These are phyloP conservation scores for Hibiscus mutabilis DNA, from an alignment of 345 rosid genomes.

Conservation along the genomic window DNA sequence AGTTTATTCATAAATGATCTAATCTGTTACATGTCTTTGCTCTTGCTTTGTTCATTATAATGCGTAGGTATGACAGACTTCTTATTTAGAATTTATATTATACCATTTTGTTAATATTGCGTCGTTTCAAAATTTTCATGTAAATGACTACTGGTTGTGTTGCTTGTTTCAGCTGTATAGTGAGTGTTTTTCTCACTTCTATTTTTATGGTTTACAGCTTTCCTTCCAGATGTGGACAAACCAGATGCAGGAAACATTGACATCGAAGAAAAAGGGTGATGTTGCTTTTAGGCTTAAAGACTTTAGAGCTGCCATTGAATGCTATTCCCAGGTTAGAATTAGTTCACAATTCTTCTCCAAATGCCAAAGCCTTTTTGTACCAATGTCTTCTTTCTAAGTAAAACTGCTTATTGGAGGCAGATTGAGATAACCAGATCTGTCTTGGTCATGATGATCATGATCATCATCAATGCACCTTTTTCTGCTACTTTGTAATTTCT, in stretches of 20 bases:
- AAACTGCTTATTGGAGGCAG: not conserved
- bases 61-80: not conserved
- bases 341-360: not conserved
- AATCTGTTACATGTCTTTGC: not conserved
- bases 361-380: not conserved
- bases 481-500: not conserved
- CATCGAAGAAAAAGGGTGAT: slow-evolving; percentile 79
- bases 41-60: not conserved
- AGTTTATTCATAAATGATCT: not conserved
- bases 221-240: slow-evolving; percentile 99
- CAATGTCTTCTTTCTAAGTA: not conserved
- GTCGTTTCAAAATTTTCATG: not conserved
- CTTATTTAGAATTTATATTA: not conserved
- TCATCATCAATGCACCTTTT: not conserved
- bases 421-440: not conserved
- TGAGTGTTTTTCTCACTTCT: not conserved
- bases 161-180: not conserved
- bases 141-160: not conserved
- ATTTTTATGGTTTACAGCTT: slow-evolving; percentile 42
- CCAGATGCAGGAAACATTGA: slow-evolving; percentile 86
- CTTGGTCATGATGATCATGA: not conserved
- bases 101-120: not conserved
- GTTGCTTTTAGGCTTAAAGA: slow-evolving; percentile 77
- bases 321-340: slow-evolving; percentile 66
- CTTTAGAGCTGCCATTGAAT: slow-evolving; percentile 54